Base-by-base conservation (phyloP, 257 asterid species). In the Knoxia roxburghii region DNA sequence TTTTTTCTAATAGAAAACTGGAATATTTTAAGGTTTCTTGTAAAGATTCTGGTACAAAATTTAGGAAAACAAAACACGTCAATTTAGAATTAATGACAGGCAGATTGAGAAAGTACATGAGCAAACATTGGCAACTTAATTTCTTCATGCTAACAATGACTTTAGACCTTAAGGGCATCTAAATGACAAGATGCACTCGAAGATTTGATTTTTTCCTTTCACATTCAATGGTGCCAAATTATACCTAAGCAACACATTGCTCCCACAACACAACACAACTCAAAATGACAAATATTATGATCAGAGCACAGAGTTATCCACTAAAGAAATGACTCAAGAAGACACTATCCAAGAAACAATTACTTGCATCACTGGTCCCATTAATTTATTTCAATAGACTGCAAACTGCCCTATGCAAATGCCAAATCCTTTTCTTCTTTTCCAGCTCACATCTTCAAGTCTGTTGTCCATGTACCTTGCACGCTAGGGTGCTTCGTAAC, bases 381-480 rank as follows among this genome's bases (percentile, higher is more conserved):
- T 64, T 3, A 46, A 18, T 46, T 64, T 64, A 48, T 29, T 29
- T 30, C 13, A 48, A 33, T 10, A 1, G 46, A 4, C 40, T 2
- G 20, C 40, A 49, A 23, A 23, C 15, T 13, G 10, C 24, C 7
- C n/a, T 30, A 64, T 43, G n/a, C 7, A 35, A 48, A 8, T 18
- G 54, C 68, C 26, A 64, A 64, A 30, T 20, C 58, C 17, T 6
- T 18, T 3, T 20, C 24, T 18, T 62, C 53, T 7, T 65, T 49
- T 32, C 32, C 59, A 65, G 37, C 60, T 83, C 68, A 76, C 33
- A 85, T 65, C 83, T 81, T 80, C 81, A 84, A 66, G 61, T 58
- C 88, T 3, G 95, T 89, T 1, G 84, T 82, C 98, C 97, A 89
- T 10, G 98, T 89, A 64, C 98, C 95, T 81, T 89, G 98, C 68